Percentiles rank a stretch among this genome's conserved stretches.
These are phyloP conservation scores for Amanita inopinata DNA, from an alignment of 768 basidiomycete genomes.

Conservation along the genomic window DNA sequence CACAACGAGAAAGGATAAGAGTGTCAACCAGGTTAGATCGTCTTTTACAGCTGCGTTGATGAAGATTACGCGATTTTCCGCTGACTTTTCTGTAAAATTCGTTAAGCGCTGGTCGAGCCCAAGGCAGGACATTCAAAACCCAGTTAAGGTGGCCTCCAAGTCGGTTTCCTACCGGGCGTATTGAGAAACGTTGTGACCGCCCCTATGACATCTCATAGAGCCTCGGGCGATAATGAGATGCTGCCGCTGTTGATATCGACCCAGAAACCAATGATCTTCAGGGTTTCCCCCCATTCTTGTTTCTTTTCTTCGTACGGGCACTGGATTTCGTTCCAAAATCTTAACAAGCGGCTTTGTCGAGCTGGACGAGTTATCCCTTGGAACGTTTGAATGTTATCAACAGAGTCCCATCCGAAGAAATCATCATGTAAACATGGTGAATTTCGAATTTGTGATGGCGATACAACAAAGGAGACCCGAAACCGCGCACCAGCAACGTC, in stretches of 20 bases:
- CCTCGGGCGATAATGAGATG: slow-evolving; percentile 15
- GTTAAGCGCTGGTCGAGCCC: slow-evolving; percentile 10
- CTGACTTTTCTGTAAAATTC: slow-evolving; percentile 11
- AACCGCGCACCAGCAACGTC: slow-evolving; percentile 18
- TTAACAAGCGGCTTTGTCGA: slow-evolving; percentile 17
- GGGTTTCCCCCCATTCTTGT: slow-evolving; percentile 6
- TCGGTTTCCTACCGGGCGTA: slow-evolving; percentile 1
- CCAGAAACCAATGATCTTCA: slow-evolving; percentile 28
- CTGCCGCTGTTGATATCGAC: slow-evolving; percentile 19
- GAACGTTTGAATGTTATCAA: slow-evolving; percentile 15
- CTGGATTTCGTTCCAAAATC: too few species aligned
- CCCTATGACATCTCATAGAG: slow-evolving; percentile 13
- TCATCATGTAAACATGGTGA: slow-evolving; percentile 19
- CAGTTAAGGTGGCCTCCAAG: slow-evolving; percentile 12
- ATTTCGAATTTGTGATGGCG: slow-evolving; percentile 13
- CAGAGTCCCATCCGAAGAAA: slow-evolving; percentile 17
- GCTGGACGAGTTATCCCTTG: slow-evolving; percentile 12
- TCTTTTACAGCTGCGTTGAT: slow-evolving; percentile 11
- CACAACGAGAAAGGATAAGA: slow-evolving; percentile 9
- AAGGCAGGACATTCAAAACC: slow-evolving; percentile 11
- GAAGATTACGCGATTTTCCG: slow-evolving; percentile 8
- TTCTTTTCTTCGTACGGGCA: too few species aligned
- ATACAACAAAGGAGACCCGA: slow-evolving; percentile 21
- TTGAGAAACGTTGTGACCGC: slow-evolving; percentile 10
- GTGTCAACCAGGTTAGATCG: slow-evolving; percentile 13